Percentiles rank a stretch among this genome's conserved stretches.
phyloP scores from a whole-genome alignment of 1,284 basidiomycete species.

The Ustilago loliicola region DNA sequence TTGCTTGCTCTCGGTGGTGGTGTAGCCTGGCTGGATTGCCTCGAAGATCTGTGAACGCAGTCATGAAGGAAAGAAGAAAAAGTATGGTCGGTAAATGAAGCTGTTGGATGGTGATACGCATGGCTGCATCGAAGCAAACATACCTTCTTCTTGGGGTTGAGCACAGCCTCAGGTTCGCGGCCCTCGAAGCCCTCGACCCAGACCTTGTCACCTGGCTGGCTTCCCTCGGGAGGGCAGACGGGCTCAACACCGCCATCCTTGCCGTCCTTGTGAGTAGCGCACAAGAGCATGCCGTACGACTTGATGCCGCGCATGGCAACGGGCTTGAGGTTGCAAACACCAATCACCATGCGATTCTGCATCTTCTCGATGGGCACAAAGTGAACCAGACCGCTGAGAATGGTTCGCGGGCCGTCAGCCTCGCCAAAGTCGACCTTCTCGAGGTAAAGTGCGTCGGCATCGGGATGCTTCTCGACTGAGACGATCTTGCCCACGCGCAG shows the following conservation, averaged over 20 bases:
- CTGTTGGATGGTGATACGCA: not conserved
- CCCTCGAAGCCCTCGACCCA: slow-evolving; percentile 69
- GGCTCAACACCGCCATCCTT: slow-evolving; percentile 69
- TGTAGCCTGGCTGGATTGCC: slow-evolving; percentile 69
- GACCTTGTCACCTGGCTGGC: slow-evolving; percentile 63
- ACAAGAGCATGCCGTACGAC: slow-evolving; percentile 69
- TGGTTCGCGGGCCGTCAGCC: slow-evolving; percentile 66
- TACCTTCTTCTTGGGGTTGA: slow-evolving; percentile 71
- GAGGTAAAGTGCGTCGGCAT: slow-evolving; percentile 69
- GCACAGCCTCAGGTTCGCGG: slow-evolving; percentile 61
- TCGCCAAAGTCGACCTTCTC: slow-evolving; percentile 70
- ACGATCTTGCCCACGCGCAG: slow-evolving; percentile 69
- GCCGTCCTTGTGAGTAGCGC: slow-evolving; percentile 66
- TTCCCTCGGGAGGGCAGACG: slow-evolving; percentile 64
- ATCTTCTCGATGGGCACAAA: slow-evolving; percentile 70
- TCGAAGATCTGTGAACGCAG: slow-evolving; percentile 63
- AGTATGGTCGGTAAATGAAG: slow-evolving; percentile 1
- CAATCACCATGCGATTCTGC: slow-evolving; percentile 67
- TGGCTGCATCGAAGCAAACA: not conserved
- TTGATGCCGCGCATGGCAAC: slow-evolving; percentile 70
- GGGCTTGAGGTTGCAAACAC: slow-evolving; percentile 70
- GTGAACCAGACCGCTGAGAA: slow-evolving; percentile 68
- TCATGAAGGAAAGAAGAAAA: not conserved
- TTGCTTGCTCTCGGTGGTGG: slow-evolving; percentile 55
- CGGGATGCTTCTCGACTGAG: slow-evolving; percentile 65